Evolutionary conservation across 345 rosid species (phyloP), one percentile per base, ranked within the genome.

Genomic region (Turritis glabra): DNA sequence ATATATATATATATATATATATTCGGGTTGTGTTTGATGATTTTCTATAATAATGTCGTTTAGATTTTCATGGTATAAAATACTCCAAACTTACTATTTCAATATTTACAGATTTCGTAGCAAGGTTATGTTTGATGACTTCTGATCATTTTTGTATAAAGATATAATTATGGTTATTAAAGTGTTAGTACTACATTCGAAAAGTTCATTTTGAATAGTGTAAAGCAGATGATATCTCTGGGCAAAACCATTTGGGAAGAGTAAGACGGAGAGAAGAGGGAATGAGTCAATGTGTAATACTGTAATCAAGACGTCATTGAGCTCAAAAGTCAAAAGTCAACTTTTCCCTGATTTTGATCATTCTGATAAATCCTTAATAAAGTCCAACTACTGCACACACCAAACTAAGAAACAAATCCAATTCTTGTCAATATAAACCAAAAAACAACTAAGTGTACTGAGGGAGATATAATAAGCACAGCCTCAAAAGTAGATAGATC

Each of bases 391-490:
- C 25, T 44, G 33, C 30, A 51, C 51, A 35, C 29, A 68, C 37
- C 48, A 66, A 15, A 17, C 32, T 5, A 46, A 57, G 66, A 58
- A 40, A 54, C 30, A 13, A 54, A 69, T 54, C 6, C 53, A 10
- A 35, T 57, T 66, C 51, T 55, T 23, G 77, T 41, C 33, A 40
- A 27, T 41, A 32, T 66, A 27, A 33, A 74, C 32, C 18, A 51
- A 64, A 54, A 61, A 48, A 27, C 57, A 52, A 60, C 37, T 61
- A 12, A 51, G 56, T 21, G 58, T 66, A 40, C 17, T 53, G 74
- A 70, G 71, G 76, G 70, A 69, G 71, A 37, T 23, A 62, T 53
- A 43, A 44, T 69, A 69, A 67, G 69, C 70, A 76, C 56, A 62
- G 35, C 71, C 67, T 41, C 75, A 37, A n/a, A n/a, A 25, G 72